Evolutionary conservation across 2,329 filamentous ascomycete genomes (phyloP), one percentile per base, ranked within the genome.

Genomic region (Ophiocordyceps camponoti-floridani): DNA sequence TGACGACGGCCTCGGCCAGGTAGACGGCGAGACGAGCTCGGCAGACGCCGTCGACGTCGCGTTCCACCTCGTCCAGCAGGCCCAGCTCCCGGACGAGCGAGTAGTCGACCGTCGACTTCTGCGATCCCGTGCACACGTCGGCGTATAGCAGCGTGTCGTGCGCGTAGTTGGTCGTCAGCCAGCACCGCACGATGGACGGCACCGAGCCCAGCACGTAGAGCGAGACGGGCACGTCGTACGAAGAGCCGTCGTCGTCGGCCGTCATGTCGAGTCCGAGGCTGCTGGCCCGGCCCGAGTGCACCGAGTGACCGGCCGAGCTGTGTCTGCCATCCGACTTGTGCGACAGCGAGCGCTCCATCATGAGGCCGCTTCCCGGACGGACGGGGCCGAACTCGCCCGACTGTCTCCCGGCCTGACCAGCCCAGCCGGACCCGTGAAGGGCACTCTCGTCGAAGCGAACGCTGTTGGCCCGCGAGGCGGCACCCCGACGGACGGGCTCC

Each of bases 401-500:
- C 46, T 87, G 82, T 41, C 89, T 78, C 47, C 82, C 84, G 50
- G 77, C 78, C 56, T 94, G 85, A 9, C 66, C 65, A 37, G 80
- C 81, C 76, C 91, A 93, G 59, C 87, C 75, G 9, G 76, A 87
- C 42, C 85, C 83, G 54, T 94, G 87, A 53, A 94, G 78, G 13
- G 89, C 88, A 56, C 86, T 94, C 59, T 96, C 89, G 57, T 96
- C 91, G 55, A 98, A 98, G 35, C 91, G 84, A 52, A 98, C 91
- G 57, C 91, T 96, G 59, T 96, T 96, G 42, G 91, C 89, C 53
- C 91, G 76, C 16, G 91, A 98, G 16, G 86, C 82, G 18, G 84
- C 85, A 45, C 91, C 85, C 50, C 89, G 77, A 35, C 86, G 78
- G 46, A 86, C 79, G 30, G 84, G 84, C 57, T 88, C 83, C 49